Evolutionary conservation across 176 grass and related monocot genomes (phyloP), one percentile per base, ranked within the genome.

Genomic region (Guadua angustifolia): DNA sequence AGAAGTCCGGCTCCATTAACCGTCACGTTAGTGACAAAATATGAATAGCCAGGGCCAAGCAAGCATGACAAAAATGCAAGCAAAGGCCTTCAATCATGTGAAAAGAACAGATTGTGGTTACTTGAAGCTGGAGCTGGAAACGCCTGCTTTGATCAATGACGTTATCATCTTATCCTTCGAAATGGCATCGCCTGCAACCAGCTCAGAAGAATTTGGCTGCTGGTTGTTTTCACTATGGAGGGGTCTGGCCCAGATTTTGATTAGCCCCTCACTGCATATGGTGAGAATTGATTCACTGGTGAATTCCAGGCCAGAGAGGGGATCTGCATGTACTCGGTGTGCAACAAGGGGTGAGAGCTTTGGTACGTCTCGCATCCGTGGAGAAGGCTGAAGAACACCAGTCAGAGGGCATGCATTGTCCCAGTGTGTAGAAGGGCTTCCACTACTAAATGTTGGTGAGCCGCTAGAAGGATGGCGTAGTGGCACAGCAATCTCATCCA

Each of bases 281-380:
- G 93, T 96, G 59, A 96, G 64, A 53, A 96, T 80, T 16, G 89
- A 95, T 79, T 94, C 91, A 32, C 79, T 92, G 66, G 91, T 96
- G 79, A 96, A 96, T 80, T 89, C 89, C 84, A 99, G 46, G 8
- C 91, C 88, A 17, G 89, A 90, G 16, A 99, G 89, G 39, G 93
- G 97, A 42, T 96, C 91, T 19, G 85, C 84, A 51, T 94, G 88
- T 40, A 89, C 93, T 57, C 91, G 75, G 67, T 99, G 93, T 15
- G 91, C 89, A 51, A 96, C 81, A 6, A 94, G 86, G 75, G 93
- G 93, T 14, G 93, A 92, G 78, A 99, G 88, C 85, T 99, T 99
- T 25, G 89, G 89, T 64, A 99, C 88, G 40, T 99, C 83, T 69
- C 84, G 80, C 88, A 96, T 96, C 86, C 93, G 88, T 82, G 97